Base-by-base conservation (phyloP, 306 rosid genomes). In the Vigna unguiculata region DNA sequence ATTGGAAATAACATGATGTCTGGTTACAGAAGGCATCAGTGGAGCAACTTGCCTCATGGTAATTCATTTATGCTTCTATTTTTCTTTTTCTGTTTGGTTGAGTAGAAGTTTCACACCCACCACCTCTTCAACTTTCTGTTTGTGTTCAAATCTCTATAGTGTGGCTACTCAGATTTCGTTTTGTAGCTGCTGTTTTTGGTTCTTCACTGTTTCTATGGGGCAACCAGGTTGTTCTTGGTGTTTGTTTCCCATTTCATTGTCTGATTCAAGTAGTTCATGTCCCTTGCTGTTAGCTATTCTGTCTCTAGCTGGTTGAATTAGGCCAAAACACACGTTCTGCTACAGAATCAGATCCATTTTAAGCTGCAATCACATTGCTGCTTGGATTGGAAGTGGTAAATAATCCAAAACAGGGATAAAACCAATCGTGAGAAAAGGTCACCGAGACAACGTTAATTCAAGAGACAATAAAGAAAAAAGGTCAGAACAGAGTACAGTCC, bases 1-100 rank as follows among this genome's bases (percentile, higher is more conserved):
- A 45, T 58, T 58, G 78, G 69, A 72, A 72, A 57, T 38, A 41
- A 36, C 13, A 71, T 71, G 13, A 52, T 71, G 32, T 70, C 16
- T 71, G 63, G 49, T 71, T 2, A 51, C 48, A 32, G 2, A 66
- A 51, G 30, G 48, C 75, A 49, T 70, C 30, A 3, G 46, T 5
- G 43, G 22, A 69, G 30, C 61, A 69, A 20, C 53, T 68, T 46
- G 46, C n/a, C 60, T 45, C 46, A 49, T 34, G 76, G 76, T 53
- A 71, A 58, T 52, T 52, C n/a, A 19, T 32, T 36, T 71, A 17
- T 71, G 51, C 49, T 6, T 34, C 40, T 43, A 7, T 32, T 30
- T 3, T 59, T 48, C 0, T 36, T 60, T 30, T 32, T 11, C 75
- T 70, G 14, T 32, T 70, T 19, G 21, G 20, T n/a, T 51, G 32